Conservation (phyloP, 2,329 filamentous ascomycete species). For the Phoma sp. region DNA sequence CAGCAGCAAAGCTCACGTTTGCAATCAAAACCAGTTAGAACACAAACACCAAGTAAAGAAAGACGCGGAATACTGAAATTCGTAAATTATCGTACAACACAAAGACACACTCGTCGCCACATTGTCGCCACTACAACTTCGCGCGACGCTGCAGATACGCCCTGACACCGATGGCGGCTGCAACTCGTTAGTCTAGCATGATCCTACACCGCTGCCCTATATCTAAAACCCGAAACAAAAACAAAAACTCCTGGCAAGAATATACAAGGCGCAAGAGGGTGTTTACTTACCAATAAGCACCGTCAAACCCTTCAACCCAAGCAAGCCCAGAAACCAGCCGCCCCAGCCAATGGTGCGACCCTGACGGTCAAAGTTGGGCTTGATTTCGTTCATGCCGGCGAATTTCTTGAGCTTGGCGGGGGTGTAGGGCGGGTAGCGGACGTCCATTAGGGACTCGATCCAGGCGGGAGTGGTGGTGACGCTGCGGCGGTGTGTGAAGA, state of each 20-base stretch:
- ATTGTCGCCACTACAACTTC: conserved; percentile 30
- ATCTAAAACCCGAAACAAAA: too few relatives aligned
- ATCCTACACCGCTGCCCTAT: too few relatives aligned
- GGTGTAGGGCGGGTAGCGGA: conserved; percentile 70
- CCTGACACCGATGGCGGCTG: conserved; percentile 39
- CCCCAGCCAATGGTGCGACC: conserved; percentile 51
- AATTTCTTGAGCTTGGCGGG: conserved; percentile 62
- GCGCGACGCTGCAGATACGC: conserved; percentile 40
- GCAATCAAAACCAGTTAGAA: neutral
- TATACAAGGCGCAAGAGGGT: neutral
- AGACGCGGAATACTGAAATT: neutral
- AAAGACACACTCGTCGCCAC: neutral
- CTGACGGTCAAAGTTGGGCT: conserved; percentile 68
- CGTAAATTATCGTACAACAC: conserved; percentile 8
- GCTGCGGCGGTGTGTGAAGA: conserved; percentile 68
- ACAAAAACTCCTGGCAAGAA: neutral
- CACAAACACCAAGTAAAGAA: neutral
- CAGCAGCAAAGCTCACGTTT: neutral
- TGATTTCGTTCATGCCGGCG: conserved; percentile 58
- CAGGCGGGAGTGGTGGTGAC: conserved; percentile 70
- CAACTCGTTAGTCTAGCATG: conserved; percentile 27
- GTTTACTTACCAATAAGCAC: conserved; percentile 45
- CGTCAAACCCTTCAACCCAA: conserved; percentile 42
- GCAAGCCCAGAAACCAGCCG: conserved; percentile 41
- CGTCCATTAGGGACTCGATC: conserved; percentile 71